phyloP scores from a whole-genome alignment of 2,329 filamentous ascomycete species.

The Fusarium sp. region DNA sequence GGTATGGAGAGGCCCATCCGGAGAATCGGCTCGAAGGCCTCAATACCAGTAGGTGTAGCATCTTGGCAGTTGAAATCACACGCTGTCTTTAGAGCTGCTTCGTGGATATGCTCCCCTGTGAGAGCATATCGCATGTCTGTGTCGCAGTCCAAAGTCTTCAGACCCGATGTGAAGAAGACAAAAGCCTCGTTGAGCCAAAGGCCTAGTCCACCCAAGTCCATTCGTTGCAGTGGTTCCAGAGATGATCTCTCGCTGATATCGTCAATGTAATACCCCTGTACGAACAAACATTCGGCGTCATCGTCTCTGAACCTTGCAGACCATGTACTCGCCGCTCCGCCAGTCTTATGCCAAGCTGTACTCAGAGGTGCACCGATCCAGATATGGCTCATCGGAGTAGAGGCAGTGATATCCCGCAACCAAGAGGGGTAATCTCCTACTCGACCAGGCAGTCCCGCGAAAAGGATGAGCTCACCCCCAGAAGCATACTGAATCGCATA shows the following conservation, averaged over 20 bases:
- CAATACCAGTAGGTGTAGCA: no score
- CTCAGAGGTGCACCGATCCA: background rate
- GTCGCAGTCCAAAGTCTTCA: accelerated
- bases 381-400: background rate
- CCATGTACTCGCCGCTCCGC: background rate
- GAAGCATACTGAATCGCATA: background rate
- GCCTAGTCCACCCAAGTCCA: accelerated
- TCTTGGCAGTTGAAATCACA: background rate
- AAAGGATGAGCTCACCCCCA: background rate
- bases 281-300: background rate
- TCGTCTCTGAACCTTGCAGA: background rate
- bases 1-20: accelerated
- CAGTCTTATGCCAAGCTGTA: background rate
- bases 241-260: background rate
- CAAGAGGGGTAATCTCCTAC: conserved; percentile 2
- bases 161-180: background rate
- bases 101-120: background rate
- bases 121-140: background rate
- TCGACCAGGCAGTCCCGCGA: background rate
- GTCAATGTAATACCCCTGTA: background rate
- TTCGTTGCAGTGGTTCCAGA: accelerated
- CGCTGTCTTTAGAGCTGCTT: background rate
- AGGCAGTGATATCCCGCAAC: conserved; percentile 9
- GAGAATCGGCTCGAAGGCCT: accelerated
- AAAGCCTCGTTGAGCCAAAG: background rate